Percentiles rank a stretch among this genome's conserved stretches.
phyloP scores from a whole-genome alignment of 352 stramenopile genomes.

The Globisporangium sylvaticum region DNA sequence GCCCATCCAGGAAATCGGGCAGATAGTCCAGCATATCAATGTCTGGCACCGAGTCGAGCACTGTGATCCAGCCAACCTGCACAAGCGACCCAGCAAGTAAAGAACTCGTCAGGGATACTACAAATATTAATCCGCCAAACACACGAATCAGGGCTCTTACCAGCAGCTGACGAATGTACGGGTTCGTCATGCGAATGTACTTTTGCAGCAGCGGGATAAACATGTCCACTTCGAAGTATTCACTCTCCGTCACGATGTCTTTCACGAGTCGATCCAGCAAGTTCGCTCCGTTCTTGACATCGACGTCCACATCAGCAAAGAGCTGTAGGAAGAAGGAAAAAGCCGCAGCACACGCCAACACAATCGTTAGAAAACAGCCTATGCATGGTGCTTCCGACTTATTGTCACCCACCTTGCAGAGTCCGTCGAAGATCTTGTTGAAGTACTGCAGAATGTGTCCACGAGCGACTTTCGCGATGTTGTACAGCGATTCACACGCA shows the following conservation, averaged over 20 bases:
- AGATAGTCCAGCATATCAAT: conserved; percentile 99
- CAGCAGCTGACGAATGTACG: conserved; percentile 98
- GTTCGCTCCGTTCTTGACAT: conserved; percentile 98
- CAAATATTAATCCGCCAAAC: no score
- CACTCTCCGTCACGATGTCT: conserved; percentile 98
- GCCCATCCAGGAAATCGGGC: conserved; percentile 96
- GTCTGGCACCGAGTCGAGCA: conserved; percentile 97
- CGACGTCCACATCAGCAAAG: conserved; percentile 98
- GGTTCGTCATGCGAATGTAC: conserved; percentile 98
- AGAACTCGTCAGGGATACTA: background rate
- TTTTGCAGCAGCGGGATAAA: conserved; percentile 99
- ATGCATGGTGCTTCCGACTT: background rate
- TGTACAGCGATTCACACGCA: conserved; percentile 99
- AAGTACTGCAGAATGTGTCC: conserved; percentile 96
- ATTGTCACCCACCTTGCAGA: conserved; percentile 50
- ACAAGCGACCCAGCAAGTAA: background rate
- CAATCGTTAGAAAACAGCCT: background rate
- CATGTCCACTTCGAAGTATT: conserved; percentile 98
- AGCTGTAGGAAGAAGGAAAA: conserved; percentile 71
- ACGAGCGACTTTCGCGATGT: conserved; percentile 98
- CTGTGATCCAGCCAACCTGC: conserved; percentile 94
- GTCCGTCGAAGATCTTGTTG: conserved; percentile 99
- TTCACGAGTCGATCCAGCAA: conserved; percentile 93
- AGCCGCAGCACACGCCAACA: background rate
- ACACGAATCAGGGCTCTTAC: conserved; percentile 13